Evolutionary conservation across 306 rosid genomes (phyloP).

Genomic region (Psophocarpus tetragonolobus): DNA sequence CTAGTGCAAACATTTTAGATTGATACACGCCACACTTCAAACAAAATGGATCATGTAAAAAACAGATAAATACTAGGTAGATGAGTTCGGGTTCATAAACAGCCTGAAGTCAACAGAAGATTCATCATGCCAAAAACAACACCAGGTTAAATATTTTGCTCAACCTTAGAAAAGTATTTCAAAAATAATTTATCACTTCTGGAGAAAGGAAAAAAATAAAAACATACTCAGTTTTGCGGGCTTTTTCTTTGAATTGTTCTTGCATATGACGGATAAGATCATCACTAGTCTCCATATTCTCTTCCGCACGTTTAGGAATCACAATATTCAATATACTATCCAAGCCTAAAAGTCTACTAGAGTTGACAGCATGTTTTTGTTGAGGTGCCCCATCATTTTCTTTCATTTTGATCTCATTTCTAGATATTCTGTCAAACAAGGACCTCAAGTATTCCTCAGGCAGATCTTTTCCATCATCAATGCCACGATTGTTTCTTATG

Average conservation of each 20-base stretch:
- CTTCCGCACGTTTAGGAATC: conserved; percentile 73
- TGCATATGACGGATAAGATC: conserved; percentile 97
- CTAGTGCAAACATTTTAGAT: conserved; percentile 7
- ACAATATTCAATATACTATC: conserved; percentile 93
- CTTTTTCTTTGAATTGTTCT: conserved; percentile 95
- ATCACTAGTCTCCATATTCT: conserved; percentile 88
- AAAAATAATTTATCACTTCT: conserved; percentile 18
- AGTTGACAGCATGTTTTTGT: conserved; percentile 75
- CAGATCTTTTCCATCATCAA: conserved; percentile 98
- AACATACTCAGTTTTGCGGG: conserved; percentile 91
- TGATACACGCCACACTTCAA: conserved; percentile 23
- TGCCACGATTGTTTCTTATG: conserved; percentile 95
- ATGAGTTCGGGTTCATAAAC: conserved; percentile 20
- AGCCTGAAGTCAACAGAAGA: conserved; percentile 20
- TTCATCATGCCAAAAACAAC: conserved; percentile 20
- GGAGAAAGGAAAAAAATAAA: conserved; percentile 24
- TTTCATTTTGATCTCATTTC: conserved; percentile 97
- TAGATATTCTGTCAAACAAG: conserved; percentile 82
- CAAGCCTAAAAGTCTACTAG: conserved; percentile 84
- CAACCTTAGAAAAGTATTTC: conserved; percentile 19
- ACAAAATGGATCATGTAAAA: conserved; percentile 12
- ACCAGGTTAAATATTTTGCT: conserved; percentile 5
- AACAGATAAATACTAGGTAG: conserved; percentile 20
- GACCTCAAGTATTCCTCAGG: conserved; percentile 88
- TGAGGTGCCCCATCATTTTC: conserved; percentile 75